Conservation (phyloP, 2,329 filamentous ascomycete species). For the Colletotrichum tabaci region DNA sequence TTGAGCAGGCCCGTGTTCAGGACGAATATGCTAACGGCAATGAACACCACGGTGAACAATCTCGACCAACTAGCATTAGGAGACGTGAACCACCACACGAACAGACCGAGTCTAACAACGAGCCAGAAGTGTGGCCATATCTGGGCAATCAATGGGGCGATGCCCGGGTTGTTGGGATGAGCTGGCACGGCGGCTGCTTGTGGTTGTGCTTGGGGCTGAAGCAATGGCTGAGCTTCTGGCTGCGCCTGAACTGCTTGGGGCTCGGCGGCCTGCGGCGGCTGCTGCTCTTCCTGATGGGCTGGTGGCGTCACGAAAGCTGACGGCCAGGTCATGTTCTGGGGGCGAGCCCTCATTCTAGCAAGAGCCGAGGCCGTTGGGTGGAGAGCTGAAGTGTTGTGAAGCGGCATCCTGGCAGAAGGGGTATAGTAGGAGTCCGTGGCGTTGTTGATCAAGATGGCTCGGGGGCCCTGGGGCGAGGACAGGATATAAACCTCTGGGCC, state of each 20-base stretch:
- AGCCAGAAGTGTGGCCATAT: constrained; percentile 77
- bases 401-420: constrained; percentile 47
- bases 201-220: constrained; percentile 48
- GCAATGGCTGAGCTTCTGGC: constrained; percentile 48
- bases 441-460: constrained; percentile 70
- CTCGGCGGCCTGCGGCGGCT: constrained; percentile 31
- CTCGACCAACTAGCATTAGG: constrained; percentile 71
- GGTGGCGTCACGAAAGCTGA: constrained; percentile 24
- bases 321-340: constrained; percentile 38
- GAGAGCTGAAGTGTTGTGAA: constrained; percentile 13
- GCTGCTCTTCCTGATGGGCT: constrained; percentile 43
- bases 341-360: constrained; percentile 31
- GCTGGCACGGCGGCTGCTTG: constrained; percentile 47
- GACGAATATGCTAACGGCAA: constrained; percentile 71
- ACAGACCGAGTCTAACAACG: constrained; percentile 68
- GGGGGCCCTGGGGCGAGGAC: constrained; percentile 72
- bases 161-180: constrained; percentile 58
- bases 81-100: constrained; percentile 77
- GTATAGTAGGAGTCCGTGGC: constrained; percentile 67
- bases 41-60: constrained; percentile 68
- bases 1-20: constrained; percentile 73
- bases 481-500: constrained; percentile 72
- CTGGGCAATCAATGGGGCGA: constrained; percentile 57
- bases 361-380: constrained; percentile 31
- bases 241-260: constrained; percentile 43